Base-by-base conservation (phyloP, 495 filamentous ascomycete species). In the Trichoderma gamsii region DNA sequence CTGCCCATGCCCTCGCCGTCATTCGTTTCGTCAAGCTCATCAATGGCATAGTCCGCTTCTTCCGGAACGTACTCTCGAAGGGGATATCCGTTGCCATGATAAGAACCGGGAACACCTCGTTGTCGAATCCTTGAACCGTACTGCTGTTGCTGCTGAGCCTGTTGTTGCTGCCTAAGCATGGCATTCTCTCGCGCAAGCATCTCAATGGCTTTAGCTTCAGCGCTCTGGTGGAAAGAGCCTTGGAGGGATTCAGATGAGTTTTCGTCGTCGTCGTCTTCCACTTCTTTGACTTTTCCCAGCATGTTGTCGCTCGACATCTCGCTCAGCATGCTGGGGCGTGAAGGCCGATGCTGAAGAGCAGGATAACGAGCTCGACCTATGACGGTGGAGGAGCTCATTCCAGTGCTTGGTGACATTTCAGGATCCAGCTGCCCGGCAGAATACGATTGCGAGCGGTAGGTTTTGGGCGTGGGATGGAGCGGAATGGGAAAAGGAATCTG, bases 381-480 rank as follows among this genome's bases (percentile, higher is more conserved):
- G 73, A 76, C 74, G 61, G 78, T 78, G 46, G 72, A 79, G 29
- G 76, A 72, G 71, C 71, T 80, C 75, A 74, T 73, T 21, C 81
- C 75, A 49, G 81, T 70, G 69, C 83, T 79, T 66, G 79, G 79
- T 18, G 85, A 74, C 70, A 79, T 68, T 78, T 96, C 92, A 8
- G 88, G 84, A 29, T 97, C 93, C 69, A 91, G 77, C 75, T 99
- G 95, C 29, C 95, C 95, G 35, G 97, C 93, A 2, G 94, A 97
- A 76, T 97, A 98, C 6, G 95, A 99, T 79, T 96, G 92, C 16
- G 95, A 99, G 41, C 95, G 90, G 73, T 96, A 96, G 2, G 90
- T 94, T 73, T 97, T 95, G 12, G 90, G 91, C 0, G 92, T 95
- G 4, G 93, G 93, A 69, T 97, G 91, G 16, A 97, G 81, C 4